Evolutionary conservation across 805 yeast genomes (phyloP), one percentile per base, ranked within the genome.

Genomic region (Schwanniomyces vanrijiae): DNA sequence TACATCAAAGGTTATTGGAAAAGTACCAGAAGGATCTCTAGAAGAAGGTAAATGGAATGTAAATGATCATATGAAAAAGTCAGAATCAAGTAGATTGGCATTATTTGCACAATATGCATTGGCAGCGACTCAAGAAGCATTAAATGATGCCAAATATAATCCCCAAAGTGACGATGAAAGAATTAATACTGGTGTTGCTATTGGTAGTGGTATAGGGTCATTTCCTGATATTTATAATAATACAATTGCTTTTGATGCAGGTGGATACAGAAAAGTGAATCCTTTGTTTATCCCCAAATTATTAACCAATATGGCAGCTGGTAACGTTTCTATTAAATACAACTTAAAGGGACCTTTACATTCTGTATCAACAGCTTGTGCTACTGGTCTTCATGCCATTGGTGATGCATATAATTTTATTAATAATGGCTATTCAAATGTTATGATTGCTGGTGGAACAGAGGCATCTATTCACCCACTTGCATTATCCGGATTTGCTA

Each of bases 151-250:
- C 0, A 64, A 75, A 5, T 76, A 84, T 76, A 48, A 59, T 24
- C 78, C 83, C 0, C 47, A 46, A 1, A 47, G 66, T 1, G 67
- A 64, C 1, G 59, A 62, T 51, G 77, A 58, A 59, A 61, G 59
- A 44, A 47, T 68, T 82, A 2, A 37, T n/a, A 48, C 51, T 2
- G 95, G 97, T 2, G 90, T 88, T 1, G 84, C 90, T n/a, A 80
- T 92, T 7, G 99, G 98, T 0, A 84, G 96, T 1, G 96, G 97
- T 0, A 88, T 94, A 42, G 98, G 97, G 0, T 88, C 96, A 2
- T 76, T 92, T 41, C 84, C 81, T 14, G 96, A 89, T 49, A 65
- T 81, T 0, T 82, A 82, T 56, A 85, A 80, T 3, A 88, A 85
- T 55, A 65, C 89, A 1, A 74, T 81, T 11, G 71, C 74, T 1